phyloP scores from a whole-genome alignment of 2,329 filamentous ascomycete species.

The Alternaria hordeiaustralica region DNA sequence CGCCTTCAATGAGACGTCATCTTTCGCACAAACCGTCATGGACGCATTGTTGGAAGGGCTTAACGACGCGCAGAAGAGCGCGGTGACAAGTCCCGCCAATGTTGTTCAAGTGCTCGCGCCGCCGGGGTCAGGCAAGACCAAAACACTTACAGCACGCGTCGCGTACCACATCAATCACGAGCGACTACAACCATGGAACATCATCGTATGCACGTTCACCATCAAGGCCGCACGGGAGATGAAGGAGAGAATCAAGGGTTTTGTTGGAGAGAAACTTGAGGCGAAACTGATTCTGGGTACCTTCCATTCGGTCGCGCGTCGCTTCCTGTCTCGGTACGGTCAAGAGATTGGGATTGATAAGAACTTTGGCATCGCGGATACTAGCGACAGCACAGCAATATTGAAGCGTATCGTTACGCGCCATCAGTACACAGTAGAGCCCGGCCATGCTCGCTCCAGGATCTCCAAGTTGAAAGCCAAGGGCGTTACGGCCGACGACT shows the following conservation, averaged over 20 bases:
- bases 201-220: conserved; percentile 96
- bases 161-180: conserved; percentile 81
- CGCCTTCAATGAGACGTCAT: conserved; percentile 15
- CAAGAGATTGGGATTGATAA: conserved; percentile 80
- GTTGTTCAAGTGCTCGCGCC: conserved; percentile 68
- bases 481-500: conserved; percentile 56
- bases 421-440: conserved; percentile 71
- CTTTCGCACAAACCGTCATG: conserved; percentile 47
- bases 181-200: conserved; percentile 79
- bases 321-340: conserved; percentile 85
- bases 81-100: conserved; percentile 67
- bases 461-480: conserved; percentile 72
- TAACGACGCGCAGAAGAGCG: conserved; percentile 68
- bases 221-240: conserved; percentile 95
- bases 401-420: conserved; percentile 83
- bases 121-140: conserved; percentile 84
- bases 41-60: conserved; percentile 65
- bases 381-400: conserved; percentile 78
- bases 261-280: conserved; percentile 79
- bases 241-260: conserved; percentile 81
- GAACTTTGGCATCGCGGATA: conserved; percentile 91
- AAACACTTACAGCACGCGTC: conserved; percentile 90
- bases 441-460: conserved; percentile 71
- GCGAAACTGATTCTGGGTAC: conserved; percentile 85
- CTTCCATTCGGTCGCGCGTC: conserved; percentile 89